Base-by-base conservation (phyloP, 352 stramenopile species). In the Globisporangium spinosum region DNA sequence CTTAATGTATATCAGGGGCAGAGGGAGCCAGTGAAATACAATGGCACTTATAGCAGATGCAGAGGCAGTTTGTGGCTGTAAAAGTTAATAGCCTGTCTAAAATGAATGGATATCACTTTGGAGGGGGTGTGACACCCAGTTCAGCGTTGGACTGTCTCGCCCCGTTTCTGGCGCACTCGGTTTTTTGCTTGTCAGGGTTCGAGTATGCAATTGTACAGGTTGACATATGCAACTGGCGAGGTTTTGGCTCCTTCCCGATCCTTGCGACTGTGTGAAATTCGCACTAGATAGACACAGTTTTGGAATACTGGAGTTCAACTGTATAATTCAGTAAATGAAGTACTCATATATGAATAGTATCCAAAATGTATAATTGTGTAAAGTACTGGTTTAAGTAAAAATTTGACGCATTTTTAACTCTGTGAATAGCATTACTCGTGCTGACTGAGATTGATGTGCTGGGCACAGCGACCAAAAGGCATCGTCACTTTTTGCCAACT, bases 121-220 rank as follows among this genome's bases (percentile, higher is more conserved):
- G 10, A 15, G n/a, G 5, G n/a, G 25, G 35, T 64, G 25, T 58
- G 17, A 23, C 35, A 58, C 20, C 32, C 61, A 59, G 47, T 67
- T 56, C 23, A 58, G 61, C 27, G 61, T 67, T 67, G 61, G 62
- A 67, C 62, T 67, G 62, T 22, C 53, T 49, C 22, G 61, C n/a
- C 43, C 43, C 8, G 25, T 67, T 43, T 67, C 22, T 67, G 12
- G 17, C 49, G 1, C 61, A 8, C 17, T 34, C 32, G 20, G 5
- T 56, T 25, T 54, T 27, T 56, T 20, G n/a, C 7, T 56, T 29
- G 23, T 12, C 17, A 58, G 8, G 20, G 27, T 40, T 56, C 6
- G 43, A 51, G 2, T 9, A 65, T 65, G 25, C 25, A 45, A 58
- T 40, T 65, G 0, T 3, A 34, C 12, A 59, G 61, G 8, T 7